These are phyloP conservation scores for Ustanciosporium gigantosporum DNA, from an alignment of 1,284 basidiomycete genomes.

Conservation along the genomic window DNA sequence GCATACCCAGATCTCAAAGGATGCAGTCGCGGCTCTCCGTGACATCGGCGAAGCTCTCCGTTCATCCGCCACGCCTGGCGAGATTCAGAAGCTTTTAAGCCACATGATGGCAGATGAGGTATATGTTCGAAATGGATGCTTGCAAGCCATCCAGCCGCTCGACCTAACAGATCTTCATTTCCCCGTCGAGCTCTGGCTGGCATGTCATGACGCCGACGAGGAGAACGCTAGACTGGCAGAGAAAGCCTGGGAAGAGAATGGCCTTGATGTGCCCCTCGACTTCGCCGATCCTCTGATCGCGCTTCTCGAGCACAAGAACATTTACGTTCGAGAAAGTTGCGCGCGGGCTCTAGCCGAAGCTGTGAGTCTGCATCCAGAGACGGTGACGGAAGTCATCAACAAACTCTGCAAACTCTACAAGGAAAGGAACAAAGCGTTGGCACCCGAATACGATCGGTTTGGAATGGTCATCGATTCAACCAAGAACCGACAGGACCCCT, in stretches of 20 bases:
- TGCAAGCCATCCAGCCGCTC: conserved; percentile 90
- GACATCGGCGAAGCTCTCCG: conserved; percentile 82
- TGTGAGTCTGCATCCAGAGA: conserved; percentile 74
- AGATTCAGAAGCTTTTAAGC: conserved; percentile 66
- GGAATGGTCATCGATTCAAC: conserved; percentile 92
- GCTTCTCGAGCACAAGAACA: conserved; percentile 78
- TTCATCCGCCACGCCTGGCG: conserved; percentile 58
- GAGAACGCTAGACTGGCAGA: conserved; percentile 83
- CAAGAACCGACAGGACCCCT: conserved; percentile 89
- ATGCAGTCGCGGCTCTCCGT: conserved; percentile 79
- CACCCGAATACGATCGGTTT: conserved; percentile 64
- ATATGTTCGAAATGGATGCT: conserved; percentile 82
- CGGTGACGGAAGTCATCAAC: conserved; percentile 66
- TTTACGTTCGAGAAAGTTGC: conserved; percentile 77
- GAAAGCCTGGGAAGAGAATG: conserved; percentile 94
- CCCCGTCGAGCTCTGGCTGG: conserved; percentile 85
- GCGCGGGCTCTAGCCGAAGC: conserved; percentile 78
- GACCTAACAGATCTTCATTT: conserved; percentile 94
- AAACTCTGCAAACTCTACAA: conserved; percentile 75
- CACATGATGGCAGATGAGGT: conserved; percentile 85
- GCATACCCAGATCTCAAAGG: conserved; percentile 82
- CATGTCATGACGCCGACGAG: conserved; percentile 87
- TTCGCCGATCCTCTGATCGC: conserved; percentile 71
- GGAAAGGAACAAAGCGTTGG: conserved; percentile 83
- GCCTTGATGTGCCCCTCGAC: conserved; percentile 79